Base-by-base conservation (phyloP, 192 early-diverging fungal species). In the Fimicolochytrium jonesii region DNA sequence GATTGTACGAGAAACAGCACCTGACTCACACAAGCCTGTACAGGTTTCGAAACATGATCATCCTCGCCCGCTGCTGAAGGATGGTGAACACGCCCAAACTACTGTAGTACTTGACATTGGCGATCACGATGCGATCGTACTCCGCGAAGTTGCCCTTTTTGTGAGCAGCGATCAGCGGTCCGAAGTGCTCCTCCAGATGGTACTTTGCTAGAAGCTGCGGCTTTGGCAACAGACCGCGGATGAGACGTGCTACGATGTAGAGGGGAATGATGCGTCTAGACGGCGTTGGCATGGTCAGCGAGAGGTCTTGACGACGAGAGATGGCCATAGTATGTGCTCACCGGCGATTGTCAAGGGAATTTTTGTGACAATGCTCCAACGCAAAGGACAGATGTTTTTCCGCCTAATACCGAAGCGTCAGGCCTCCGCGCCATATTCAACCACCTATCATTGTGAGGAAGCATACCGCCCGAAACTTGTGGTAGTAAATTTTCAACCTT, bases 311-410 rank as follows among this genome's bases (percentile, higher is more conserved):
- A 39, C 37, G 10, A 9, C 37, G 9, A 17, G 10, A 39, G n/a
- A n/a, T n/a, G n/a, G 10, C 37, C 37, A 39, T 20, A 25, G 48
- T 2, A 15, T 22, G 23, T 10, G 41, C 18, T 6, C 34, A 59
- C 57, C 43, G 15, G 13, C 57, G 57, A 29, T 59, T 59, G 13
- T 37, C 57, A 36, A 55, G 4, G 2, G 53, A 30, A 6, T 55
- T 18, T 22, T 33, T 47, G 26, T 64, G 62, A 32, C 62, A 64
- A 34, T 64, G 62, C 17, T 55, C n/a, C 52, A 64, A 45, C 29
- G 62, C 62, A 55, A 64, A 64, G 7, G 62, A 20, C 22, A 64
- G 42, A 42, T 64, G 62, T 26, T 49, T 45, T 32, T 64, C 62
- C n/a, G 62, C 62, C 62, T 61, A 18, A 15, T 32, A 6, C 17